Evolutionary conservation across 306 rosid species (phyloP).

Genomic region (Vigna mungo): DNA sequence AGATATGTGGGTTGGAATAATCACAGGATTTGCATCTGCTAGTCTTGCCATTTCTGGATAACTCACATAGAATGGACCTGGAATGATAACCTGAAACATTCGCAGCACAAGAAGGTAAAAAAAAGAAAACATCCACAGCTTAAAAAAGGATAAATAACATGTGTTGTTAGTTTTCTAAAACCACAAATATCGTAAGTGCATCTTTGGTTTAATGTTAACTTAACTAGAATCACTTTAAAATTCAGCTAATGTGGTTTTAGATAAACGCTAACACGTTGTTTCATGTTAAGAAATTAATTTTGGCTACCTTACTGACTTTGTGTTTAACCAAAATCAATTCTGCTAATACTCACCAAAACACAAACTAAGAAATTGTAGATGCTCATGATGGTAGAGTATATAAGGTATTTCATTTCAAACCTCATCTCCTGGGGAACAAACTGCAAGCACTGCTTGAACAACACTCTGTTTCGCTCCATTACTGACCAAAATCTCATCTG

Average conservation of each 20-base stretch:
- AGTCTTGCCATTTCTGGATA: slow-evolving; percentile 92
- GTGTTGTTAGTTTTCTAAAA: slow-evolving; percentile 6
- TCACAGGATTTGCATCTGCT: slow-evolving; percentile 90
- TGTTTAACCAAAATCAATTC: background rate
- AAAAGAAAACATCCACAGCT: slow-evolving; percentile 1
- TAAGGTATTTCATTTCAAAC: slow-evolving; percentile 40
- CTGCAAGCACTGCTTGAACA: slow-evolving; percentile 79
- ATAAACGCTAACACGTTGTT: too few relatives aligned
- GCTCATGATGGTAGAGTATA: background rate
- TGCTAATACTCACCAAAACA: background rate
- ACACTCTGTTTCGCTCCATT: slow-evolving; percentile 92
- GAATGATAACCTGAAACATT: slow-evolving; percentile 77
- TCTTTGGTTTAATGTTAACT: background rate
- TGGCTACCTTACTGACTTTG: too few relatives aligned
- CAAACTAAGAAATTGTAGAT: background rate
- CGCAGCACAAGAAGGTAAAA: slow-evolving; percentile 21
- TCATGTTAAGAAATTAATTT: too few relatives aligned
- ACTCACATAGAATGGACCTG: slow-evolving; percentile 89
- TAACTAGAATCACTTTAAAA: background rate
- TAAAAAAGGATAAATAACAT: slow-evolving; percentile 6
- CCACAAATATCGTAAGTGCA: background rate
- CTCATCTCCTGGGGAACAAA: slow-evolving; percentile 92
- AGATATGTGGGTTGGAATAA: slow-evolving; percentile 68
- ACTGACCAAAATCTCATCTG: slow-evolving; percentile 79
- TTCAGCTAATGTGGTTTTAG: too few relatives aligned